phyloP scores from a whole-genome alignment of 192 early-diverging fungal genomes.

The Glomus cerebriforme region DNA sequence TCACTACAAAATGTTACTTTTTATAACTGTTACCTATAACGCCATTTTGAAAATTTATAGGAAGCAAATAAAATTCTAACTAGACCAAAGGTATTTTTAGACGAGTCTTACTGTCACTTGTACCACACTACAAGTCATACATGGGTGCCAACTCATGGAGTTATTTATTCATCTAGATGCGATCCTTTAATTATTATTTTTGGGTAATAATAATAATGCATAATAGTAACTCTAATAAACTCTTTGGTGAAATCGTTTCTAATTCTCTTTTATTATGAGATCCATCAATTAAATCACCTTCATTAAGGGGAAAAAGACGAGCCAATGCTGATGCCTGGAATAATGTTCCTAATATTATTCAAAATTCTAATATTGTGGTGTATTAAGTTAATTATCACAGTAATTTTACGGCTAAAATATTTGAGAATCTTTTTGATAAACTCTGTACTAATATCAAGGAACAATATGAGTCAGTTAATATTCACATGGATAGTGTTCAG shows the following conservation, averaged over 20 bases:
- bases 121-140: background rate
- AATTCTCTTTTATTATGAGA: slow-evolving; percentile 3
- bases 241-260: slow-evolving; percentile 8
- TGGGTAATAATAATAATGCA: background rate
- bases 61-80: slow-evolving; percentile 8
- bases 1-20: background rate
- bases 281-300: no score
- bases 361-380: no score
- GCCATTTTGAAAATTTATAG: slow-evolving; percentile 2
- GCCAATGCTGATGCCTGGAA: no score
- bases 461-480: no score
- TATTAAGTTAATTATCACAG: background rate
- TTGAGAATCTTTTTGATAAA: no score
- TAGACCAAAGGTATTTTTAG: slow-evolving; percentile 15
- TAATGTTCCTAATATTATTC: no score
- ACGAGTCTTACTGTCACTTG: background rate
- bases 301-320: no score
- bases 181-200: slow-evolving; percentile 1
- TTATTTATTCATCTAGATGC: background rate
- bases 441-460: no score
- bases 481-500: background rate
- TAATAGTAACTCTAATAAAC: slow-evolving; percentile 1
- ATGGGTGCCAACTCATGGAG: background rate
- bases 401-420: background rate
- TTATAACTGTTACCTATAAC: slow-evolving; percentile 1